phyloP scores from a whole-genome alignment of 257 asterid species.

The Ballota nigra region DNA sequence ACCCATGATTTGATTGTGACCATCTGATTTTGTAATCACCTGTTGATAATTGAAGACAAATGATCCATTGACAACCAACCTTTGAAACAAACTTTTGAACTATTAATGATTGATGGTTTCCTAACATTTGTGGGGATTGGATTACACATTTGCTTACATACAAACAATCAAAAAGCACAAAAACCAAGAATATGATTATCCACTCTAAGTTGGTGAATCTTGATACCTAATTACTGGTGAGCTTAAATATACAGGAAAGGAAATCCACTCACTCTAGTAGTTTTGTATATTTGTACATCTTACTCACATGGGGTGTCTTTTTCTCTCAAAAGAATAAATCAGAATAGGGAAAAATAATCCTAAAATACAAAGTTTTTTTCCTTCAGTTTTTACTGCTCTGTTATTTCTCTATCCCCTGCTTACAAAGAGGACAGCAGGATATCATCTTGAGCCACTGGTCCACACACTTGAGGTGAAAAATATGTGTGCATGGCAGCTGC shows the following conservation, averaged over 20 bases:
- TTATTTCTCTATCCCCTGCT: conserved; percentile 30
- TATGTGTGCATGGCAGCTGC: conserved; percentile 74
- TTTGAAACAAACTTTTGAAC: neutral
- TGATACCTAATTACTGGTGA: conserved; percentile 30
- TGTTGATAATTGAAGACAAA: neutral
- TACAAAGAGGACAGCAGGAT: conserved; percentile 69
- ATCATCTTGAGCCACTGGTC: conserved; percentile 93
- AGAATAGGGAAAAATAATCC: neutral
- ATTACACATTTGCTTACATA: neutral
- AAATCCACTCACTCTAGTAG: conserved; percentile 35
- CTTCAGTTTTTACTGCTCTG: neutral
- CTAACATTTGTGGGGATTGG: neutral
- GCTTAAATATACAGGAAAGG: conserved; percentile 33
- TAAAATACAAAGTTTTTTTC: neutral
- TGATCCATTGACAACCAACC: neutral
- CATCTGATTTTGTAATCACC: neutral
- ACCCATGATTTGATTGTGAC: neutral
- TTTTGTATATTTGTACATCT: conserved; percentile 6
- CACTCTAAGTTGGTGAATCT: conserved; percentile 1
- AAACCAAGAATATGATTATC: neutral
- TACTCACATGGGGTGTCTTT: neutral
- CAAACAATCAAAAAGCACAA: neutral
- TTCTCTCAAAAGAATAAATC: conserved; percentile 1
- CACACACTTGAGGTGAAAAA: conserved; percentile 81
- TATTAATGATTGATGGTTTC: conserved; percentile 7